Conservation (phyloP, 2,329 filamentous ascomycete species). For the Coniochaeta ligniaria region DNA sequence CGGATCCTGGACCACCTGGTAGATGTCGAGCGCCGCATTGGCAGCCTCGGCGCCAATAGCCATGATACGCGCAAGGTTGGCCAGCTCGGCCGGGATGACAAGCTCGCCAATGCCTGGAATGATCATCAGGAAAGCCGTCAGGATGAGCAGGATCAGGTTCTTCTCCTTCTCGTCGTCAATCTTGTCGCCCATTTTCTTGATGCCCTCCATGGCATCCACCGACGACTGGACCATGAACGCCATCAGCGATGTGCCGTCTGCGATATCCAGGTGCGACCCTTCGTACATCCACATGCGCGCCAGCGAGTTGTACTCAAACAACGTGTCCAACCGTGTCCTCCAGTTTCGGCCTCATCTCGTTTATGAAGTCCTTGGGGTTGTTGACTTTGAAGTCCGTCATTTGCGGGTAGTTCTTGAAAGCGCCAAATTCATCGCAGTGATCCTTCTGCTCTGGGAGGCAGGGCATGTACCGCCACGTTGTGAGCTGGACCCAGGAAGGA, state of each 20-base stretch:
- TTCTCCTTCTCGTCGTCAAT: background rate
- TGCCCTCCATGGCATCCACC: background rate
- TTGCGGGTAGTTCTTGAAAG: background rate
- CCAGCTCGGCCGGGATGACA: background rate
- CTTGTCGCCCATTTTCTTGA: background rate
- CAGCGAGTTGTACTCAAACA: background rate
- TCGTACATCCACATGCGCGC: background rate
- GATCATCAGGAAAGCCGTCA: background rate
- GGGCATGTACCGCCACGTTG: background rate
- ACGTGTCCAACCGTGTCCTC: background rate
- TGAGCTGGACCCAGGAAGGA: background rate
- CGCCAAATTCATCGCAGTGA: background rate
- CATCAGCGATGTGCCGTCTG: background rate
- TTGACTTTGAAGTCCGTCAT: background rate
- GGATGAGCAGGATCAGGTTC: background rate
- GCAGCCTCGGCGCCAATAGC: background rate
- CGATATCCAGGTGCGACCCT: background rate
- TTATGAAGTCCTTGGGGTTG: background rate
- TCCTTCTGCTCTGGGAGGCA: background rate
- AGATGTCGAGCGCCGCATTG: background rate
- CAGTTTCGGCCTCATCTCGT: background rate
- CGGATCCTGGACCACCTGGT: background rate
- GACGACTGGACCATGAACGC: background rate
- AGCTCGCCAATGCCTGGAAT: background rate
- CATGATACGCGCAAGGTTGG: background rate